Conservation (phyloP, 2,329 filamentous ascomycete species). For the Botrytis galanthina region DNA sequence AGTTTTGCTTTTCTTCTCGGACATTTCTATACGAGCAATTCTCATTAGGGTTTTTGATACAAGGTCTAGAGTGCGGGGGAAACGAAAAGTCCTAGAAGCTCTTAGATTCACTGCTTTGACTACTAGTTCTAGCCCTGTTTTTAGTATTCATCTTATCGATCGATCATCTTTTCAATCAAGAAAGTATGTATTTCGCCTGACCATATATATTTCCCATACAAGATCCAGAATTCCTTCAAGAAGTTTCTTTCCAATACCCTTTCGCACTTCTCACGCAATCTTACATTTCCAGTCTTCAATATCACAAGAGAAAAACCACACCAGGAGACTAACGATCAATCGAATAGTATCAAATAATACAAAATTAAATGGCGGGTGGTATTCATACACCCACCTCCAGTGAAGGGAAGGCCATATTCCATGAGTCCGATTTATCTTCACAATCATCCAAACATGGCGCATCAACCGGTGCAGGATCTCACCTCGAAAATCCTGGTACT, state of each 20-base stretch:
- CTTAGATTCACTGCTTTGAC: background rate
- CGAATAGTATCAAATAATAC: slow-evolving; percentile 6
- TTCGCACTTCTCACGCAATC: background rate
- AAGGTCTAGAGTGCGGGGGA: background rate
- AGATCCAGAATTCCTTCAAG: background rate
- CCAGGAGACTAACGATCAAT: background rate
- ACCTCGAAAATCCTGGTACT: background rate
- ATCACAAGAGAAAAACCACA: background rate
- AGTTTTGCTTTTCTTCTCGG: background rate
- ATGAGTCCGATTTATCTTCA: slow-evolving; percentile 7
- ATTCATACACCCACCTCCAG: background rate
- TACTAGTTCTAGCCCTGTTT: background rate
- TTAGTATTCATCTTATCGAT: background rate
- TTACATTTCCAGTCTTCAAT: background rate
- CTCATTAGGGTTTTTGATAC: background rate
- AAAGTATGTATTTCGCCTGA: background rate
- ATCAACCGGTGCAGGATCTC: background rate
- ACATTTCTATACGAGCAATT: background rate
- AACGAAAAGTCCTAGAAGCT: background rate
- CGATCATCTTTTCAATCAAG: background rate
- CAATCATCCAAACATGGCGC: background rate
- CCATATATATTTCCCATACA: background rate
- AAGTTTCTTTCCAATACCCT: background rate
- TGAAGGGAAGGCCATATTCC: background rate
- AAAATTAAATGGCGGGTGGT: slow-evolving; percentile 3